A percentile compares a stretch with the other conserved stretches of the same genome.
Conservation (phyloP, 371 early-diverging fungal species). For the Lichtheimia ramosa region DNA sequence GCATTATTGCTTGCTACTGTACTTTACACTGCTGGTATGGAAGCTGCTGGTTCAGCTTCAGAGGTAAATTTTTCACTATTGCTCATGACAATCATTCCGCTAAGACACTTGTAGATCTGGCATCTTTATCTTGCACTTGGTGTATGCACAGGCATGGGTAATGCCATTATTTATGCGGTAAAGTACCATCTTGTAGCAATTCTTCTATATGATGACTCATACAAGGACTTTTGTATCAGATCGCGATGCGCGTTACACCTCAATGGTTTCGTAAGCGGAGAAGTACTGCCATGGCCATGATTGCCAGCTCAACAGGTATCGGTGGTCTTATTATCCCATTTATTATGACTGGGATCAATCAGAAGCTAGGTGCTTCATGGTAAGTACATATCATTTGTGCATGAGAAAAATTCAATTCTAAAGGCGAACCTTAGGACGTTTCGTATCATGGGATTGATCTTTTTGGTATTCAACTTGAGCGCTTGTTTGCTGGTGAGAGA, state of each 20-base stretch:
- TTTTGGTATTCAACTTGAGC: not conserved
- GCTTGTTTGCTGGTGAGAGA: not conserved
- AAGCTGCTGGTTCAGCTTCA: constrained; percentile 3
- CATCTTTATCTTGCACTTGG: constrained; percentile 10
- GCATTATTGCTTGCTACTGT: not conserved
- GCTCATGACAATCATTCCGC: no score
- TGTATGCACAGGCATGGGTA: constrained; percentile 1
- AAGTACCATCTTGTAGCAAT: no score
- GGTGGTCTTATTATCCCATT: constrained; percentile 9
- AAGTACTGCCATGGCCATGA: constrained; percentile 5
- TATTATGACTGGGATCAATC: constrained; percentile 5
- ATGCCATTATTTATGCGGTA: not conserved
- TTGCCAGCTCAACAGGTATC: constrained; percentile 3
- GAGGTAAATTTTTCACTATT: not conserved
- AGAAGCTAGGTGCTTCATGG: constrained; percentile 7
- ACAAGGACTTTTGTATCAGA: not conserved
- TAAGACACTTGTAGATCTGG: constrained; percentile 5
- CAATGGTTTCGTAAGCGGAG: constrained; percentile 9
- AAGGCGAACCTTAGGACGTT: not conserved
- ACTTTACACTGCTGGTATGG: not conserved
- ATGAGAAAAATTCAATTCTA: not conserved
- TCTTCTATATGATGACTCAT: no score
- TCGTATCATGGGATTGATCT: constrained; percentile 6
- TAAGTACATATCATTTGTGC: not conserved
- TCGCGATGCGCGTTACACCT: constrained; percentile 4